These are phyloP conservation scores for Coriaria nepalensis DNA, from an alignment of 306 rosid genomes.

Conservation along the genomic window DNA sequence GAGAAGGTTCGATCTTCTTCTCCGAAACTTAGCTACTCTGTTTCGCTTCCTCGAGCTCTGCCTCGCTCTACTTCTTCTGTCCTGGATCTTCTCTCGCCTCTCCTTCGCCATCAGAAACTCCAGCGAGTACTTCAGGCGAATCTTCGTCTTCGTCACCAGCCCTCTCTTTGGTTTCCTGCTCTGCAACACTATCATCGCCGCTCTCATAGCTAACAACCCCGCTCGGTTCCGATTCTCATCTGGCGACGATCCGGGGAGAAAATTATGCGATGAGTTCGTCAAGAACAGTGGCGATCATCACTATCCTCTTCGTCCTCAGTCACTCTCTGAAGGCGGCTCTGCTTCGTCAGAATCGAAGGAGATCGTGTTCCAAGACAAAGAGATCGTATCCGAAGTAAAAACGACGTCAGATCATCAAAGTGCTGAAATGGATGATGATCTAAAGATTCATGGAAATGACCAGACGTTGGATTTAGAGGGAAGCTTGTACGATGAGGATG, in stretches of 20 bases:
- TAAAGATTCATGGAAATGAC: slow-evolving; percentile 23
- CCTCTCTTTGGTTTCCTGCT: slow-evolving; percentile 60
- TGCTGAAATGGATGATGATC: slow-evolving; percentile 5
- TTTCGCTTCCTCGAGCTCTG: slow-evolving; percentile 38
- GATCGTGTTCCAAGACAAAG: slow-evolving; percentile 38
- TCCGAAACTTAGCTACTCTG: slow-evolving; percentile 19
- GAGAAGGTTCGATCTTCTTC: slow-evolving; percentile 19
- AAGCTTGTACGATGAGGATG: slow-evolving; percentile 21
- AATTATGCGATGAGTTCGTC: slow-evolving; percentile 17
- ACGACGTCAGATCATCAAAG: not conserved
- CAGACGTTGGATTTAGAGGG: slow-evolving; percentile 26
- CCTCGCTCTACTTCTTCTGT: slow-evolving; percentile 23
- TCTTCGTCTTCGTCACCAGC: slow-evolving; percentile 25
- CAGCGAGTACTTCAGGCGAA: slow-evolving; percentile 22
- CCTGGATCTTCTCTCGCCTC: slow-evolving; percentile 46
- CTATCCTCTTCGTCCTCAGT: not conserved
- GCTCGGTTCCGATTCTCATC: not conserved
- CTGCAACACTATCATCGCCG: slow-evolving; percentile 50
- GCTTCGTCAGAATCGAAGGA: slow-evolving; percentile 5
- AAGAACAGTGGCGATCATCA: slow-evolving; percentile 4
- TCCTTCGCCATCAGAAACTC: slow-evolving; percentile 39
- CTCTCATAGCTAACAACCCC: slow-evolving; percentile 36
- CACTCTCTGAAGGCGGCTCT: slow-evolving; percentile 3
- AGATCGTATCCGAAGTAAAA: slow-evolving; percentile 25
- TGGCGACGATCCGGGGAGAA: slow-evolving; percentile 1